Conservation (phyloP, 1,284 basidiomycete species). For the Heliocybe sulcata region DNA sequence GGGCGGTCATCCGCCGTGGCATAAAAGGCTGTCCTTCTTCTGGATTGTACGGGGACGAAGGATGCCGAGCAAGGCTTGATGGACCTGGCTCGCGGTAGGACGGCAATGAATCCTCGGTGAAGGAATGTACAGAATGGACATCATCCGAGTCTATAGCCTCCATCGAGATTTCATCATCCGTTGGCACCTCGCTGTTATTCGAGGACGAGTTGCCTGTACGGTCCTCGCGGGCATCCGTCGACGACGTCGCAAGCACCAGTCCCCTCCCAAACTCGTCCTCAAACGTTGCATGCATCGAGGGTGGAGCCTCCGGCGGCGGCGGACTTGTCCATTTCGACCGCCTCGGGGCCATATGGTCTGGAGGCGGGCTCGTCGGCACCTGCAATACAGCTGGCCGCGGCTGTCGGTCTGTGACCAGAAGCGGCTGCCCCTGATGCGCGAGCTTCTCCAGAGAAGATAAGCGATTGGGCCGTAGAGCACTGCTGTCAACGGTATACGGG, state of each 20-base stretch:
- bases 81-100: constrained; percentile 14
- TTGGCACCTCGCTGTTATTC: constrained; percentile 51
- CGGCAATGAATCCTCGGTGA: constrained; percentile 35
- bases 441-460: constrained; percentile 35
- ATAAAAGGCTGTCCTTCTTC: background rate
- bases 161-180: constrained; percentile 54
- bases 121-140: constrained; percentile 53
- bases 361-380: constrained; percentile 35
- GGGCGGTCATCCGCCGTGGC: background rate
- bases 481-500: constrained; percentile 58
- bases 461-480: constrained; percentile 44
- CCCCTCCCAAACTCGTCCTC: constrained; percentile 58
- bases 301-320: constrained; percentile 68
- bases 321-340: constrained; percentile 76
- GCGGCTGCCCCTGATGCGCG: constrained; percentile 40
- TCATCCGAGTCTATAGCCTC: constrained; percentile 60
- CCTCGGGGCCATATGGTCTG: constrained; percentile 74
- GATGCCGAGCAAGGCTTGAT: constrained; percentile 11
- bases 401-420: constrained; percentile 21
- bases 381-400: constrained; percentile 11
- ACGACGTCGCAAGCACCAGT: constrained; percentile 60
- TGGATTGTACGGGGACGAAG: constrained; percentile 12
- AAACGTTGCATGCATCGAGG: constrained; percentile 56
- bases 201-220: constrained; percentile 38
- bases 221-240: constrained; percentile 43